Conservation (phyloP, 257 asterid genomes). For the Nicotiana sylvestris region DNA sequence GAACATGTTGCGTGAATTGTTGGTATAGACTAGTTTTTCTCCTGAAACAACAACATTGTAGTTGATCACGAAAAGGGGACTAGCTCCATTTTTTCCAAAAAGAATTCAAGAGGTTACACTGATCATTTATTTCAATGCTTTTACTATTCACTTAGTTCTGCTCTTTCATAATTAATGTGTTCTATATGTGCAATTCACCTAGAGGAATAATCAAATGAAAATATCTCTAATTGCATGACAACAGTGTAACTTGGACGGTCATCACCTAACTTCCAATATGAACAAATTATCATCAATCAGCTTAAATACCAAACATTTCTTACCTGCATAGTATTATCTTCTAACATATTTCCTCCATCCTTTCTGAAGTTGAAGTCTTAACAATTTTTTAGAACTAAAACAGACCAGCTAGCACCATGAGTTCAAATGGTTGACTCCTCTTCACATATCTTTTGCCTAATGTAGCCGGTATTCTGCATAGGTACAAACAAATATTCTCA, state of each 20-base stretch:
- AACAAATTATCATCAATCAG: neutral
- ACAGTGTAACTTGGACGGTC: neutral
- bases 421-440: neutral
- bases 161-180: neutral
- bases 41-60: neutral
- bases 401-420: neutral
- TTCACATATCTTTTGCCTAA: neutral
- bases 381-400: neutral
- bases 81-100: neutral
- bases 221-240: neutral
- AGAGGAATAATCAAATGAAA: neutral
- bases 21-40: neutral
- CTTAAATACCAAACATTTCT: neutral
- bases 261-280: no score
- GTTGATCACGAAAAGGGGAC: neutral
- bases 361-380: neutral
- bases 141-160: neutral
- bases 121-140: neutral
- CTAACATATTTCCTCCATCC: neutral
- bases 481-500: no score
- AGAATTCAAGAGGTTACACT: slow-evolving; percentile 3
- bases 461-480: neutral
- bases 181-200: neutral
- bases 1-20: slow-evolving; percentile 2
- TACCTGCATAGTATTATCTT: neutral